A percentile compares a stretch with the other conserved stretches of the same genome.
These are phyloP conservation scores for Aspergillus bertholletiae DNA, from an alignment of 495 filamentous ascomycete genomes.

Conservation along the genomic window DNA sequence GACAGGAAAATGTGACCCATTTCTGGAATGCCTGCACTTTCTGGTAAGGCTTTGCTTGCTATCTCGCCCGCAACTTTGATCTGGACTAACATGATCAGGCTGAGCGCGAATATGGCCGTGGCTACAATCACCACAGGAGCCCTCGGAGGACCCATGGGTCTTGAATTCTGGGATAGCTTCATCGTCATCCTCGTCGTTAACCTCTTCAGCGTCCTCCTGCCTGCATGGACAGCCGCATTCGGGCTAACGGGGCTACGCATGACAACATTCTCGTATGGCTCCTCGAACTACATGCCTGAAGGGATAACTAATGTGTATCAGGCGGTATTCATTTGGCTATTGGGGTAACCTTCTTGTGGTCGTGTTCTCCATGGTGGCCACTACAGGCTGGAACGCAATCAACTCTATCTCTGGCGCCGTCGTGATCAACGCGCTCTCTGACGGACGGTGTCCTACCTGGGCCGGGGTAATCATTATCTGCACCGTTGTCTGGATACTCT, in stretches of 20 bases:
- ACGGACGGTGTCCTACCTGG: conserved; percentile 24
- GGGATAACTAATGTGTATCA: not conserved
- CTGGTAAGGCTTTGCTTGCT: conserved; percentile 42
- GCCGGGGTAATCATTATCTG: conserved; percentile 26
- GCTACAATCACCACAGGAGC: conserved; percentile 64
- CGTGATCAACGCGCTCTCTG: conserved; percentile 22
- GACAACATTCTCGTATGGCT: conserved; percentile 35
- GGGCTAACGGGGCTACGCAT: conserved; percentile 34
- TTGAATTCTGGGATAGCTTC: conserved; percentile 55
- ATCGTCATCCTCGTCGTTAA: conserved; percentile 59
- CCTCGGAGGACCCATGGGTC: conserved; percentile 32
- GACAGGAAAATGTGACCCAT: conserved; percentile 52
- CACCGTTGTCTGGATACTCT: conserved; percentile 22
- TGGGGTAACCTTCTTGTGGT: conserved; percentile 29
- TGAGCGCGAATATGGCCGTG: conserved; percentile 66
- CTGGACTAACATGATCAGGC: conserved; percentile 13
- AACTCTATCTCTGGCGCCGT: conserved; percentile 26
- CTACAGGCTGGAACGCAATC: conserved; percentile 28
- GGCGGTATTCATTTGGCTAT: conserved; percentile 28
- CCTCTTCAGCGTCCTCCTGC: conserved; percentile 38
- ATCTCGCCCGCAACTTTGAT: not conserved
- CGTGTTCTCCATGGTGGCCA: conserved; percentile 25
- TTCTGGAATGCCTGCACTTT: conserved; percentile 36
- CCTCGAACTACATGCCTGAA: too few species aligned
- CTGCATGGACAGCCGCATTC: conserved; percentile 36